Evolutionary conservation across 2,329 filamentous ascomycete genomes (phyloP), one percentile per base, ranked within the genome.

Genomic region (Nigrospora osmanthi): DNA sequence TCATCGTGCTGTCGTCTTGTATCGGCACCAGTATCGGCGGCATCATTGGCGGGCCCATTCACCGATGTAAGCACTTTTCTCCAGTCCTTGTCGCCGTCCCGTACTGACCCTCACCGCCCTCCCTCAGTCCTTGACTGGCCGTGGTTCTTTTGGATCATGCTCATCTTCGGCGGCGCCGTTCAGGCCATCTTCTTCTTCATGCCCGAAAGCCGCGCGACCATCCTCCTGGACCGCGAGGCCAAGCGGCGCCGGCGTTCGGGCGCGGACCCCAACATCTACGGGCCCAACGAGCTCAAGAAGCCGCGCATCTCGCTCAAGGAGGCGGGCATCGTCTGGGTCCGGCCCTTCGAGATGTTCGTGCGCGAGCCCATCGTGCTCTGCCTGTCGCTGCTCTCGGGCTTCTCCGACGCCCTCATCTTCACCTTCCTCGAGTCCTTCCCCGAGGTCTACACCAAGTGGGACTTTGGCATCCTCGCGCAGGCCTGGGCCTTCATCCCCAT

Each of bases 321-420:
- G 40, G 58, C 66, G 40, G 44, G 53, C 11, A 60, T 65, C n/a
- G 75, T 78, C 48, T 78, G 76, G 73, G 61, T 69, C 36, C 72
- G 76, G 4, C 78, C 79, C 3, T 81, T 78, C 60, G 65, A 67
- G 47, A 77, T 81, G 70, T 77, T 81, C 55, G 50, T 76, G 35
- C 77, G 70, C 3, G 78, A 82, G 58, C 78, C 78, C 0, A 81
- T 82, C 49, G 77, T 81, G 23, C 62, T 76, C 39, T 72, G 65
- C 50, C 64, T 81, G 2, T 80, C 76, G 11, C 64, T 80, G 3
- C 65, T 81, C 40, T 73, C 68, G 48, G 77, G 77, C 40, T 81
- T 81, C 67, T 73, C 68, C 49, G 77, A 81, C 51, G 75, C 76
- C 0, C 65, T 82, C 35, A 79, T 82, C 56, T 82, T 81, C 64